Evolutionary conservation across 2,329 filamentous ascomycete genomes (phyloP).

Genomic region (Pseudocercospora pini-densiflorae): DNA sequence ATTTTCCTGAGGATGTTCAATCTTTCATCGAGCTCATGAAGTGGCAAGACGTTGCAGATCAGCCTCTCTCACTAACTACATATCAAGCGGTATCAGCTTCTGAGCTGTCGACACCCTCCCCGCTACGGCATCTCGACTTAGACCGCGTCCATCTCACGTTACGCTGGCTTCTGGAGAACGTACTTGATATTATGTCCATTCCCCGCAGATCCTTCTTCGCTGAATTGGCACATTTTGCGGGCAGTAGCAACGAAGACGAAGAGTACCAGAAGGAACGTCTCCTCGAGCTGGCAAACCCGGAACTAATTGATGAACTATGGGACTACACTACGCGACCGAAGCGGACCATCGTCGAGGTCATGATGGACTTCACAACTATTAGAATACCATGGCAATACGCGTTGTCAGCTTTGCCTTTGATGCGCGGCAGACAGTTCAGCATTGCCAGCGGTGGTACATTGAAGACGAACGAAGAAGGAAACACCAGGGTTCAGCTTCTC

Average conservation of each 20-base stretch:
- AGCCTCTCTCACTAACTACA: conserved; percentile 61
- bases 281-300: conserved; percentile 77
- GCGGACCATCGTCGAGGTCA: conserved; percentile 87
- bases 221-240: conserved; percentile 74
- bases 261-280: conserved; percentile 74
- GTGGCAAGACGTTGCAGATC: conserved; percentile 76
- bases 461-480: conserved; percentile 32
- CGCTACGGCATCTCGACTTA: conserved; percentile 46
- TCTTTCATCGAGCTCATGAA: conserved; percentile 76
- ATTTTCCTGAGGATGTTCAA: conserved; percentile 80
- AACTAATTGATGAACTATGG: conserved; percentile 87
- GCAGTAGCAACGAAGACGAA: conserved; percentile 58
- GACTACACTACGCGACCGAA: conserved; percentile 93
- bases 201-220: conserved; percentile 87
- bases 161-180: conserved; percentile 75
- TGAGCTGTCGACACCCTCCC: conserved; percentile 41
- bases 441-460: conserved; percentile 74
- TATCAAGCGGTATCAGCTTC: conserved; percentile 29
- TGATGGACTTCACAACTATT: conserved; percentile 87
- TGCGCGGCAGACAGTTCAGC: conserved; percentile 92
- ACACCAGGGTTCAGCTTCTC: conserved; percentile 41
- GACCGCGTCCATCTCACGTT: conserved; percentile 61
- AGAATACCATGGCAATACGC: conserved; percentile 77
- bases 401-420: conserved; percentile 74
- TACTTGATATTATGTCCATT: conserved; percentile 87